Evolutionary conservation across 768 basidiomycete genomes (phyloP), one percentile per base, ranked within the genome.

Genomic region (Lentinus brumalis): DNA sequence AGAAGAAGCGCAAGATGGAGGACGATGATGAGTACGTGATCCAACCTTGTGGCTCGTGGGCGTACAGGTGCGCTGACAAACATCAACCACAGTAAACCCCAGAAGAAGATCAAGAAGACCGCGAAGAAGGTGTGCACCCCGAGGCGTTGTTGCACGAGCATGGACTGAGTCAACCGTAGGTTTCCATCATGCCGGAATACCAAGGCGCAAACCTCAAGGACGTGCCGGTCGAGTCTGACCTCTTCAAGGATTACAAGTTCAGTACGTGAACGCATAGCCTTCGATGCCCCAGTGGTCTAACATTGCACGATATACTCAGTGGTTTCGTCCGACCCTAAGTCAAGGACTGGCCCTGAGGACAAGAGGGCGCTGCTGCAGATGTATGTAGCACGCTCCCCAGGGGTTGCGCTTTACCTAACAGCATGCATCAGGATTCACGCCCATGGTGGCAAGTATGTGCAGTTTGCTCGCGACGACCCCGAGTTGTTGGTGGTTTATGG

Each of bases 231-330:
- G 79, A 87, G 65, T 83, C 83, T 5, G 75, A 86, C 30, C 71
- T 97, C 16, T 93, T 98, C 67, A 76, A 83, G 14, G 89, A 82
- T 29, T 79, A 88, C 75, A 90, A 81, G 55, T 96, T 98, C 69
- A 86, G 96, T 96, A 54, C 69, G 89, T 78, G 2, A 16, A 9
- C 1, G 40, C 7, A 30, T 41, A 16, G 16, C 18, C 16, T 59
- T 29, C 21, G 2, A 0, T 41, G 18, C 14, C 21, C 39, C 35
- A 14, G 8, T 44, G 5, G 15, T 44, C 42, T 6, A 44, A 14
- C 15, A 44, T 40, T 53, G 29, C n/a, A 14, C 4, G 40, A 29
- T 8, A 49, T 14, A 49, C 56, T 50, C 57, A 93, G 91, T 91
- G 71, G 87, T 93, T 4, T 80, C 86, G 62, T 85, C 89, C 4